Base-by-base conservation (phyloP, 2,329 filamentous ascomycete genomes). In the Cladosporium sp. region DNA sequence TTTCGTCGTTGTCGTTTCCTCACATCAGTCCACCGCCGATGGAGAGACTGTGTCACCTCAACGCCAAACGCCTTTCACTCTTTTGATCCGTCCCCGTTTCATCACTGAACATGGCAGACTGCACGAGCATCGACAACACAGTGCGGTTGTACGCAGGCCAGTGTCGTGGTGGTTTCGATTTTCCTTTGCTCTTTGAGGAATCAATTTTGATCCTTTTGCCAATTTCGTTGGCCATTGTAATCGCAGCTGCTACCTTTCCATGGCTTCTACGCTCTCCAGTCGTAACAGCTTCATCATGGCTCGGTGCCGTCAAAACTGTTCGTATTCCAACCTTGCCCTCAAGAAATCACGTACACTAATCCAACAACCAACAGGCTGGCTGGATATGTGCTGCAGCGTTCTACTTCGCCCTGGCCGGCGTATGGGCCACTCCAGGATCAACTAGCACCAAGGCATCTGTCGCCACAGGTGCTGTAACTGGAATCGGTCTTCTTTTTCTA, bases 401-500 rank as follows among this genome's bases (percentile, higher is more conserved):
- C 49, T 41, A 66, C 24, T 60, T 60, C 32, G 57, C 49, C 4
- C 47, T 61, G 24, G 49, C 49, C n/a, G 55, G 64, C 30, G 26
- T 60, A 26, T 59, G 55, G 58, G 58, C 64, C n/a, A 34, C 44
- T 30, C 58, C 64, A 41, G 64, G 21, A 28, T 64, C 61, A 10
- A 34, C 64, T 15, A 60, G 55, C 49, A 60, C 83, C 2, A 75
- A 77, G 26, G 65, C 83, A 0, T 80, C 82, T 34, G 79, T 80
- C 0, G 75, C 79, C 0, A 74, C 78, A 1, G 69, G 83, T 10
- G 79, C 71, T 4, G 70, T 82, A 30, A 85, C 84, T 62, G 10
- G 79, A 3, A 66, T 82, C 6, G 30, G 71, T 85, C 0, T 72
- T 83, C 0, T 65, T 82, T 15, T 74, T 83, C 0, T 84, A 85